A percentile compares a stretch with the other conserved stretches of the same genome.
phyloP scores from a whole-genome alignment of 176 grass and related monocot genomes.

The Phoenix roebelenii region DNA sequence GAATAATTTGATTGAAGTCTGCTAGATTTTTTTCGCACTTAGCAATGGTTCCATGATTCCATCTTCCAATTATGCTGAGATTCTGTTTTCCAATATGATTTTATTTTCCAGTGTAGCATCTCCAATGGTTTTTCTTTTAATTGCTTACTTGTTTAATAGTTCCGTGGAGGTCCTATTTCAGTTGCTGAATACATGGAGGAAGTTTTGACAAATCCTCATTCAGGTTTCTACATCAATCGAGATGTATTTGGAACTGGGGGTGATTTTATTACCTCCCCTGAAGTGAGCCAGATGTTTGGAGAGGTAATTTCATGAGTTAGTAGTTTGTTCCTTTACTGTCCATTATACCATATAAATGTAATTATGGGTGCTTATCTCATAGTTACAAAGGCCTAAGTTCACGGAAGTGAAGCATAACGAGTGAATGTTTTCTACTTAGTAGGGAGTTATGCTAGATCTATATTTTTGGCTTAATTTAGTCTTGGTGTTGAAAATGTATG shows the following conservation, averaged over 20 bases:
- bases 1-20: constrained; percentile 1
- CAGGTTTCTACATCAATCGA: constrained; percentile 77
- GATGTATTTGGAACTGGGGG: constrained; percentile 79
- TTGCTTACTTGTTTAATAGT: constrained; percentile 30
- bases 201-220: constrained; percentile 78
- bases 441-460: background rate
- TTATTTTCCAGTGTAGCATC: no score
- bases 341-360: no score
- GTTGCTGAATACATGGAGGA: constrained; percentile 98
- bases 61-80: no score
- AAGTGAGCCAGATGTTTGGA: constrained; percentile 98
- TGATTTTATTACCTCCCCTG: constrained; percentile 90
- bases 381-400: no score
- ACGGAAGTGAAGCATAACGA: no score
- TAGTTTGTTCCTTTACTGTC: no score
- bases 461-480: background rate
- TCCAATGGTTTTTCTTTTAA: background rate
- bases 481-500: no score
- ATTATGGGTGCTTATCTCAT: no score
- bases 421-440: no score
- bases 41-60: no score
- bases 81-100: no score
- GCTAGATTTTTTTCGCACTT: background rate
- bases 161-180: constrained; percentile 31
- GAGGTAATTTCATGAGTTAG: constrained; percentile 44